phyloP scores from a whole-genome alignment of 352 stramenopile genomes.

The Saprolegnia diclina region DNA sequence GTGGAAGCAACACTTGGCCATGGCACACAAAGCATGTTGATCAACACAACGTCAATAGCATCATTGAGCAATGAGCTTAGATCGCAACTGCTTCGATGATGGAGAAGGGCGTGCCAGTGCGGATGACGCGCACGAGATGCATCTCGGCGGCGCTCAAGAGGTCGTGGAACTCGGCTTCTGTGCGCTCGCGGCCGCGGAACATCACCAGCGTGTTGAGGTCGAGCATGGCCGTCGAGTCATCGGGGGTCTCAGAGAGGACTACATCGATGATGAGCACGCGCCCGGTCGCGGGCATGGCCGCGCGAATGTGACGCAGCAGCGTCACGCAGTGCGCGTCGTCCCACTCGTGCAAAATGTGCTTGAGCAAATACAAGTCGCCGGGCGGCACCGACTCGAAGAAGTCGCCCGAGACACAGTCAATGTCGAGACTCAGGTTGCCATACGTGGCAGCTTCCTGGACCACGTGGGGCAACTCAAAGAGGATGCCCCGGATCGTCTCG shows the following conservation, averaged over 20 bases:
- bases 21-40: too few species aligned
- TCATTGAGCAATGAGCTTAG: too few species aligned
- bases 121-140: slow-evolving; percentile 13
- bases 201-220: slow-evolving; percentile 25
- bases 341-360: slow-evolving; percentile 24
- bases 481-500: slow-evolving; percentile 7
- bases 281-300: slow-evolving; percentile 6
- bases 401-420: slow-evolving; percentile 13
- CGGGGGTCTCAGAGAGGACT: slow-evolving; percentile 1
- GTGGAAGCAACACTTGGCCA: too few species aligned
- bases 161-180: slow-evolving; percentile 8
- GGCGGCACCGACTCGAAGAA: slow-evolving; percentile 21
- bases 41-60: too few species aligned
- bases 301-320: slow-evolving; percentile 15
- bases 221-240: background rate
- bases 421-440: slow-evolving; percentile 3
- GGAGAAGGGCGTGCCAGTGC: slow-evolving; percentile 11
- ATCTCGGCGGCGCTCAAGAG: slow-evolving; percentile 8
- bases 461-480: slow-evolving; percentile 17
- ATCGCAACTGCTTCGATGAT: slow-evolving; percentile 15
- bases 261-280: slow-evolving; percentile 18
- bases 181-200: slow-evolving; percentile 19
- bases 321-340: slow-evolving; percentile 3
- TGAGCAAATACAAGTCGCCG: slow-evolving; percentile 19
- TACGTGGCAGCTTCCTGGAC: slow-evolving; percentile 4